Conservation (phyloP, 2,329 filamentous ascomycete genomes). For the Sarocladium strictum region DNA sequence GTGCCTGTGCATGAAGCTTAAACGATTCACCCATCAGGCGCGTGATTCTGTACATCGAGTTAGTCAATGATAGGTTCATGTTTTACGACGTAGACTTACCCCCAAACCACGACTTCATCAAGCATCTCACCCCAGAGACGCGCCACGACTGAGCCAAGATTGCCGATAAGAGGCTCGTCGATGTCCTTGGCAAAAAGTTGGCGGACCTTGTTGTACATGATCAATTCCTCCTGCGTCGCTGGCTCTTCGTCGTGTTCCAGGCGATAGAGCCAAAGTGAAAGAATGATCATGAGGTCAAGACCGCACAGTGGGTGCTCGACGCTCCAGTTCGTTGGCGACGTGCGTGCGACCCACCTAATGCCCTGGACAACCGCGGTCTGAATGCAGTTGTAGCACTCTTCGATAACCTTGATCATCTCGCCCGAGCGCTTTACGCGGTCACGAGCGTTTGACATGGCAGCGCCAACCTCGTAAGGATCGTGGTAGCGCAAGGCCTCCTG, state of each 20-base stretch:
- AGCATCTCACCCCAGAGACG: constrained; percentile 97
- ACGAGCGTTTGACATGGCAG: constrained; percentile 89
- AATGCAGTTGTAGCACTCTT: constrained; percentile 96
- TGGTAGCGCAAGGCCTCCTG: constrained; percentile 97
- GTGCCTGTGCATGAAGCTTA: constrained; percentile 90
- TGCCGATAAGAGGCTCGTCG: constrained; percentile 71
- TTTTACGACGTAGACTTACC: constrained; percentile 57
- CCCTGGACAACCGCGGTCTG: constrained; percentile 92
- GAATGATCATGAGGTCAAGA: constrained; percentile 94
- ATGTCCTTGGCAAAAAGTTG: constrained; percentile 87
- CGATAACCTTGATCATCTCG: constrained; percentile 98
- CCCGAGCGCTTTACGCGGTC: constrained; percentile 91
- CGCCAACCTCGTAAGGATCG: constrained; percentile 93
- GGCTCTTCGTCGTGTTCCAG: constrained; percentile 98
- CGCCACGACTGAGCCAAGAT: constrained; percentile 91
- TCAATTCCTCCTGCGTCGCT: constrained; percentile 73
- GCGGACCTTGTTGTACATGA: constrained; percentile 90
- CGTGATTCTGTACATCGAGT: constrained; percentile 58
- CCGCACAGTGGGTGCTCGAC: constrained; percentile 96
- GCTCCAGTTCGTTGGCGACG: constrained; percentile 97
- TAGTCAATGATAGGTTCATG: constrained; percentile 13
- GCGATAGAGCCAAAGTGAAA: constrained; percentile 96
- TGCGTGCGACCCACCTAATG: constrained; percentile 96
- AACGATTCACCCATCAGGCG: constrained; percentile 98
- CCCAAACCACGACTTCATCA: constrained; percentile 98